Evolutionary conservation across 163 green algal species (phyloP).

Genomic region (Coccomyxa subellipsoidea): DNA sequence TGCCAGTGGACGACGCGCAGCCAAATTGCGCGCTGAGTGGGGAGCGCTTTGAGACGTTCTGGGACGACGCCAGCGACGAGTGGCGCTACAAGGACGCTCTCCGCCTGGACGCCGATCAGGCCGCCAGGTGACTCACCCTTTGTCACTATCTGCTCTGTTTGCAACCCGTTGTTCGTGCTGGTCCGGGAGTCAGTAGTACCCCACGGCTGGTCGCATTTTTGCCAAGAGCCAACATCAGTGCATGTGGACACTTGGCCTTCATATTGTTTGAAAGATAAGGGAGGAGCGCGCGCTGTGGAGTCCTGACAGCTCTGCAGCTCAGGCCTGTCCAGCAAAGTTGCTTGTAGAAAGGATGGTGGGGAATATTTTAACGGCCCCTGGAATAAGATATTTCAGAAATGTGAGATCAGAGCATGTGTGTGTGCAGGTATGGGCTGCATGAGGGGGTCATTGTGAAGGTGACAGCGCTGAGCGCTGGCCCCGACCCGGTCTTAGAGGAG

Average conservation of each 20-base stretch:
- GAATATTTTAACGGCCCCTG: too few relatives aligned
- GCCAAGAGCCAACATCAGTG: too few relatives aligned
- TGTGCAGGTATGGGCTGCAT: not conserved
- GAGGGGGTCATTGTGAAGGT: not conserved
- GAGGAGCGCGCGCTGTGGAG: too few relatives aligned
- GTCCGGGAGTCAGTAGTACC: too few relatives aligned
- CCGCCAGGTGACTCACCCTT: slow-evolving; percentile 16
- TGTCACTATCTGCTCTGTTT: not conserved
- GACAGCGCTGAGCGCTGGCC: not conserved
- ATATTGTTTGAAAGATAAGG: too few relatives aligned
- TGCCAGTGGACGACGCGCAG: slow-evolving; percentile 52
- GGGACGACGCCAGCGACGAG: slow-evolving; percentile 55
- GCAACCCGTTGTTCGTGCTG: too few relatives aligned
- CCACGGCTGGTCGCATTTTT: too few relatives aligned
- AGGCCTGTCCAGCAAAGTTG: too few relatives aligned
- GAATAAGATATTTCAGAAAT: too few relatives aligned
- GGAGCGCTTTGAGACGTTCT: slow-evolving; percentile 68
- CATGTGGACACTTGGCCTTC: too few relatives aligned
- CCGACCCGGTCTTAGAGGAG: not conserved
- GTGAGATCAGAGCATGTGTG: not conserved
- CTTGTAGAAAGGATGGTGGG: too few relatives aligned
- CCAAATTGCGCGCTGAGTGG: slow-evolving; percentile 59
- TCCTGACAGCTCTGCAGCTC: too few relatives aligned
- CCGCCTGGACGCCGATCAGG: slow-evolving; percentile 35
- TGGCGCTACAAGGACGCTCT: slow-evolving; percentile 53